Evolutionary conservation across 257 asterid genomes (phyloP).

Genomic region (Mitragyna speciosa): DNA sequence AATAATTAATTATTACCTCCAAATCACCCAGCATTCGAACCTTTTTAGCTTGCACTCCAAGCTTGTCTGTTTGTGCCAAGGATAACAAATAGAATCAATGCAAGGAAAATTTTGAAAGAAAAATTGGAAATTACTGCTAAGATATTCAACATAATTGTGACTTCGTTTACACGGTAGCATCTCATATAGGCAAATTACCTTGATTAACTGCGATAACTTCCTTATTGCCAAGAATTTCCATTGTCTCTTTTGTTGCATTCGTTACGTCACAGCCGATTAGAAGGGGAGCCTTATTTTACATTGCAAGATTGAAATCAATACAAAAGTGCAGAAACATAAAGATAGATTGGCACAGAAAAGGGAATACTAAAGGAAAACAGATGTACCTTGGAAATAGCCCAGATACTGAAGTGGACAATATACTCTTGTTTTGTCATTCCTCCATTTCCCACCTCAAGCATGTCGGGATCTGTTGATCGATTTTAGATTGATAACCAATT

Average conservation of each 20-base stretch:
- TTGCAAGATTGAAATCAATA: not conserved
- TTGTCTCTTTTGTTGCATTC: conserved; percentile 45
- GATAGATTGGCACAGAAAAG: not conserved
- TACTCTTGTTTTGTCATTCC: conserved; percentile 88
- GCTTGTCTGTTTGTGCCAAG: conserved; percentile 44
- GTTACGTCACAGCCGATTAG: conserved; percentile 88
- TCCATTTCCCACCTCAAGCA: conserved; percentile 98
- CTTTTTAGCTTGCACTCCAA: conserved; percentile 81
- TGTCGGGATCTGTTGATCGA: conserved; percentile 66
- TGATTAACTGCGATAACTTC: conserved; percentile 83
- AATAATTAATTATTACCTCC: conserved; percentile 48
- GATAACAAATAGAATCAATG: not conserved
- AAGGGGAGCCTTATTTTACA: conserved; percentile 63
- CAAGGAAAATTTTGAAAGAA: not conserved
- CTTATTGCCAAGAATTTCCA: conserved; percentile 59
- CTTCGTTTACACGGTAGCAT: too few relatives aligned
- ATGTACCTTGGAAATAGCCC: conserved; percentile 85
- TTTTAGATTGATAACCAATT: not conserved
- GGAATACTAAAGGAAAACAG: not conserved
- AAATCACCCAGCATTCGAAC: conserved; percentile 78
- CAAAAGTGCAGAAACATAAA: not conserved
- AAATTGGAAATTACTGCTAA: too few relatives aligned
- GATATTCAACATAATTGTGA: too few relatives aligned
- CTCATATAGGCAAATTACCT: conserved; percentile 35
- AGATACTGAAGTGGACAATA: conserved; percentile 75